A percentile compares a stretch with the other conserved stretches of the same genome.
phyloP scores from a whole-genome alignment of 306 rosid species.

The Rosa persica region DNA sequence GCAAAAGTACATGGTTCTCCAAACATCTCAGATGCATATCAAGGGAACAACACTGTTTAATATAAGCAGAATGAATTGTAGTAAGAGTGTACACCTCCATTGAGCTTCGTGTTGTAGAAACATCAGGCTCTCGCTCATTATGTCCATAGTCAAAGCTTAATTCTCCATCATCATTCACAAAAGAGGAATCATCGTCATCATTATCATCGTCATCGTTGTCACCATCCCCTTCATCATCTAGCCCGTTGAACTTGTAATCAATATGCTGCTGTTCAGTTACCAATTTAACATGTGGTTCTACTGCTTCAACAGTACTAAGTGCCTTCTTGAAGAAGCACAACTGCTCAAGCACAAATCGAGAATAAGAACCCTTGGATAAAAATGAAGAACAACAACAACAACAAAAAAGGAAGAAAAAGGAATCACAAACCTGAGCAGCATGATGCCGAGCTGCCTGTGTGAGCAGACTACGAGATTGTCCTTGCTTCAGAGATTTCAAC shows the following conservation, averaged over 20 bases:
- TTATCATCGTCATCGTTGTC: slow-evolving; percentile 41
- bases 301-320: slow-evolving; percentile 76
- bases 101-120: slow-evolving; percentile 50
- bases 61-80: slow-evolving; percentile 12
- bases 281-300: slow-evolving; percentile 80
- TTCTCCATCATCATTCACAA: slow-evolving; percentile 75
- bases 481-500: slow-evolving; percentile 95
- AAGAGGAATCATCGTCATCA: slow-evolving; percentile 44
- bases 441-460: slow-evolving; percentile 99
- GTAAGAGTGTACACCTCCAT: slow-evolving; percentile 59
- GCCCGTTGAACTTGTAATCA: slow-evolving; percentile 85
- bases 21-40: slow-evolving; percentile 17
- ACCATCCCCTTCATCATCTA: slow-evolving; percentile 65
- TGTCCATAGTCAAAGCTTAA: slow-evolving; percentile 81
- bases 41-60: slow-evolving; percentile 8
- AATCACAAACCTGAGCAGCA: slow-evolving; percentile 84
- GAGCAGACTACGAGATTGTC: slow-evolving; percentile 92
- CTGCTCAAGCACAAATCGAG: slow-evolving; percentile 49
- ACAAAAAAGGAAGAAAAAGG: not conserved
- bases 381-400: slow-evolving; percentile 7
- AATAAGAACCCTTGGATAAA: slow-evolving; percentile 10
- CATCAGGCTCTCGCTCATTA: slow-evolving; percentile 56
- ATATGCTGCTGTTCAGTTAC: slow-evolving; percentile 87
- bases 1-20: not conserved
- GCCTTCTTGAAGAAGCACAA: slow-evolving; percentile 85